Evolutionary conservation across 1,284 basidiomycete genomes (phyloP), one percentile per base, ranked within the genome.

Genomic region (Pterulicium gracile): DNA sequence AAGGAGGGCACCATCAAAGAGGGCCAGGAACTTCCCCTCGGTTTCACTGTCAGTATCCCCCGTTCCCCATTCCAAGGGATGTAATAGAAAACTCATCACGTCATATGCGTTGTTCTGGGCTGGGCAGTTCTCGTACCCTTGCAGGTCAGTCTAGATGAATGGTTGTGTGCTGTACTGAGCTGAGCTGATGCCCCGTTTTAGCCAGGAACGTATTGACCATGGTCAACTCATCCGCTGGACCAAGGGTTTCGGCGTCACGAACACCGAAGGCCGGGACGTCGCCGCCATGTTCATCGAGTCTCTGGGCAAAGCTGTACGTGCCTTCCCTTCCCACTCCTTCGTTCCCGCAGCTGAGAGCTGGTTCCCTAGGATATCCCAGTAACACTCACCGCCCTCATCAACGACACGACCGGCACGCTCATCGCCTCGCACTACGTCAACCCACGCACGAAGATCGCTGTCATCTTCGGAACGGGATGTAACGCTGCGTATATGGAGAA

Each of bases 401-500:
- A 97, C 64, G 95, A 98, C 66, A 98, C 95, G 0, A 98, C 95
- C 1, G 94, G 94, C 45, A 96, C 94, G 2, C 78, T 98, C 24
- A 93, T 98, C 55, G 95, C 95, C 3, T 97, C 93, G 3, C 87
- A 91, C 68, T 98, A 98, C 57, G 93, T 98, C 54, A 88, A 91
- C 60, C 86, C 88, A 1, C 70, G 68, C 55, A 96, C 94, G 34
- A 87, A 88, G 61, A 95, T 97, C 53, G 94, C 91, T 1, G 87
- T 90, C 61, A 98, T 98, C 60, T 96, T 98, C 56, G 96, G 95
- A 32, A 98, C 95, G 2, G 95, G 95, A 1, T 98, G 95, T 63
- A 98, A 98, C 63, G 96, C 95, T 0, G 95, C 95, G 3, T 95
- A 94, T 61, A 92, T 93, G 88, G 95, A 98, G 63, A 81, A 83